A percentile compares a stretch with the other conserved stretches of the same genome.
Evolutionary conservation across 2,329 filamentous ascomycete genomes (phyloP).

Genomic region (Phyllosticta citribraziliensis): DNA sequence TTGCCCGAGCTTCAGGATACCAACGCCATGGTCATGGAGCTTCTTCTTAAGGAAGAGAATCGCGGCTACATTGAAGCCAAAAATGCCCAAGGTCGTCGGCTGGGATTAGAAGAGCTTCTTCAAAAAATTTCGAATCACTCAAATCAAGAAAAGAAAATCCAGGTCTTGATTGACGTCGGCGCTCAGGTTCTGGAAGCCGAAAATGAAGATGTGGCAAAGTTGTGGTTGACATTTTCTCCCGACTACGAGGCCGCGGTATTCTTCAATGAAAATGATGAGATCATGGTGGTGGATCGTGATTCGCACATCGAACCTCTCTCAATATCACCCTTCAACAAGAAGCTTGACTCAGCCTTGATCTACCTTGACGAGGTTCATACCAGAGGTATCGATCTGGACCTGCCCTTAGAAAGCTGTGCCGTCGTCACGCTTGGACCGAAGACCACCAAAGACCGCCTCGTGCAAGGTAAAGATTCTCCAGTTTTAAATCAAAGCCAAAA

Average conservation of each 20-base stretch:
- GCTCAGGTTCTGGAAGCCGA: conserved; percentile 57
- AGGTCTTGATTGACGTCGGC: conserved; percentile 60
- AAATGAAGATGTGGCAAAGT: conserved; percentile 32
- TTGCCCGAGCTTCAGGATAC: conserved; percentile 49
- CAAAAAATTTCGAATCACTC: conserved; percentile 24
- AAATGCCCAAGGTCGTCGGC: conserved; percentile 12
- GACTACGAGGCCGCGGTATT: conserved; percentile 38
- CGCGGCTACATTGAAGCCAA: conserved; percentile 40
- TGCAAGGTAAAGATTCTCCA: too few relatives aligned
- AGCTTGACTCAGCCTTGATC: conserved; percentile 51
- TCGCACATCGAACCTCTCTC: conserved; percentile 41
- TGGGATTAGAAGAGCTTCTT: conserved; percentile 30
- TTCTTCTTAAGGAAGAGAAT: conserved; percentile 42
- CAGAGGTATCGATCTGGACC: conserved; percentile 55
- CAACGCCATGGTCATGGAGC: conserved; percentile 54
- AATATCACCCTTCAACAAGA: conserved; percentile 47
- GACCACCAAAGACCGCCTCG: too few relatives aligned
- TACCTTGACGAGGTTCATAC: conserved; percentile 65
- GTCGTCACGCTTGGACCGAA: conserved; percentile 57
- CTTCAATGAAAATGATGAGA: conserved; percentile 46
- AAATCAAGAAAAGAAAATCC: conserved; percentile 8
- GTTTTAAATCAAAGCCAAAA: too few relatives aligned
- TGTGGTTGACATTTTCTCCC: conserved; percentile 39
- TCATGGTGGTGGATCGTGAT: conserved; percentile 43
- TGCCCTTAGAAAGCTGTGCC: conserved; percentile 51